Percentiles rank a stretch among this genome's conserved stretches.
Conservation (phyloP, 169 alveolate species). For the Plasmodium reichenowi region DNA sequence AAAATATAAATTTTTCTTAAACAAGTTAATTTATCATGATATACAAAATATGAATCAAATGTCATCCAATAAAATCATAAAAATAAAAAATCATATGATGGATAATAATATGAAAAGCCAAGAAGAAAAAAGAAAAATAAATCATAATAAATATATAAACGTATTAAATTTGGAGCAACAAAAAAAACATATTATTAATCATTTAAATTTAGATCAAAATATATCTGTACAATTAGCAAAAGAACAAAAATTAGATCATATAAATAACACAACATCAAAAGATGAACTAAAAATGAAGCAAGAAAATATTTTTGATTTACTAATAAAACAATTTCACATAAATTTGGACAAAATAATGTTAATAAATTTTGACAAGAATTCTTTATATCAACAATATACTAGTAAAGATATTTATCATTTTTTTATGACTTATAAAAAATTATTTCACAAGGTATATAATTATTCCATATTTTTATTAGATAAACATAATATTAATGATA, state of each 20-base stretch:
- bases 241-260: no score
- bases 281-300: neutral
- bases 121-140: no score
- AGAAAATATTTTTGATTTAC: slow-evolving; percentile 13
- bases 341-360: slow-evolving; percentile 24
- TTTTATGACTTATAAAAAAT: slow-evolving; percentile 38
- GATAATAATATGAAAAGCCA: no score
- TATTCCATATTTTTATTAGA: slow-evolving; percentile 45
- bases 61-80: no score
- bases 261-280: neutral
- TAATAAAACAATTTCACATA: slow-evolving; percentile 42
- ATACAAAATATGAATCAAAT: neutral
- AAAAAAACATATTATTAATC: no score
- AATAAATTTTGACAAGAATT: slow-evolving; percentile 33
- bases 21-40: slow-evolving; percentile 11
- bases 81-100: no score
- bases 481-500: slow-evolving; percentile 50
- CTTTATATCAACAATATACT: slow-evolving; percentile 21
- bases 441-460: slow-evolving; percentile 50
- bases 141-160: no score
- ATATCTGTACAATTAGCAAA: no score
- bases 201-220: no score
- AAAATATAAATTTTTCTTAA: slow-evolving; percentile 28
- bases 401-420: slow-evolving; percentile 38
- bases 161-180: no score